Evolutionary conservation across 179 eudicot genomes (phyloP), one percentile per base, ranked within the genome.

Genomic region (Carnegiea gigantea): DNA sequence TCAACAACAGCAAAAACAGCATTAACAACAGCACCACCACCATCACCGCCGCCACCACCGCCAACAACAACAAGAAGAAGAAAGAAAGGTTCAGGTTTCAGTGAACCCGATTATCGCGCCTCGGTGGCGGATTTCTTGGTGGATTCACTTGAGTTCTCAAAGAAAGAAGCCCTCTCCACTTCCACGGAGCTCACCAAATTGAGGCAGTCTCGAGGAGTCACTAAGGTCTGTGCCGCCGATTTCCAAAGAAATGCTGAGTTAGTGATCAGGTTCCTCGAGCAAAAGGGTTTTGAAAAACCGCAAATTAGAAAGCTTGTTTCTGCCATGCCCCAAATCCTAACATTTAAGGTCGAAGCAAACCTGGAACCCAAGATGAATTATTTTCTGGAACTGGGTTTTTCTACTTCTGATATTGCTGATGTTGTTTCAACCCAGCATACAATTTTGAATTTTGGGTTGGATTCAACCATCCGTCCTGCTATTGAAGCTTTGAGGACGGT

Each of bases 81-180:
- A 53, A 12, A 3, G 57, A 13, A 40, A 3, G 44, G 14, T 9
- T 7, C 68, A 8, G 7, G 0, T 62, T 62, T 28, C 21, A 24
- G 9, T 21, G 12, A 1, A 23, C 68, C 28, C 30, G 26, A 62
- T 62, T 46, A 73, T 62, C 68, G 23, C 68, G 23, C 68, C 30
- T 36, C 70, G 8, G 5, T 82, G 28, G 76, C 43, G 43, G n/a
- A 53, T 68, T 77, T 49, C 62, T 68, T 82, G 84, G 80, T 10
- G 57, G 18, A 51, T 51, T 51, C 57, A 51, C 57, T 51, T 17
- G 57, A 51, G 3, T 51, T 51, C 57, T 76, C 84, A 5, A 62
- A 64, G 8, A 53, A 82, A 76, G 38, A 67, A 76, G 84, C 84
- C 28, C 38, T 51, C 54, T 57, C 80, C 12, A 23, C 77, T 44